Base-by-base conservation (phyloP, 495 filamentous ascomycete genomes). In the Neurospora discreta region DNA sequence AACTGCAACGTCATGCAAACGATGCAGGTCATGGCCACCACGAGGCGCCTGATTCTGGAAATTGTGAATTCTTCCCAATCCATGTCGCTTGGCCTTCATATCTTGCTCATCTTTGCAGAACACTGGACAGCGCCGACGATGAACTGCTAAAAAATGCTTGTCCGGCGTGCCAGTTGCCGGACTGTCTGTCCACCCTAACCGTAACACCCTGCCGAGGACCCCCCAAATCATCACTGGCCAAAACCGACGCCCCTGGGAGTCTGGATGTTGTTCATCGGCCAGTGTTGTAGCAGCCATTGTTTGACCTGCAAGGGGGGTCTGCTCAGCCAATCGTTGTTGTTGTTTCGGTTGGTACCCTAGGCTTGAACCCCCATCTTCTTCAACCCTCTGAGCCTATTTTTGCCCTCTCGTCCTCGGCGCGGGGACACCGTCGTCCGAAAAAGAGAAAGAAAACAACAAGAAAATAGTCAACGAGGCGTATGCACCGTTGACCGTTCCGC, bases 201-300 rank as follows among this genome's bases (percentile, higher is more conserved):
- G 23, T 30, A 30, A 60, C 52, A 60, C 23, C 52, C 23, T 23
- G 6, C 16, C 52, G 52, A 60, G 23, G 23, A 33, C 23, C 52
- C 52, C 52, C 26, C 52, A 13, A 33, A 60, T 60, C 52, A 60
- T 33, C 52, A 60, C 13, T 5, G 52, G 26, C 52, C 52, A 60
- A 60, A 26, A 33, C 52, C 13, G 52, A 60, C 26, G 23, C 52
- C 52, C 26, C 52, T 60, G 52, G 16, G 52, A 33, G 23, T 33
- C 52, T 60, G 52, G 23, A 30, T 60, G 8, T 18, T 60, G 52
- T 58, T 58, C 39, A 52, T 71, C 67, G 46, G 43, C 73, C 76
- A 75, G 74, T 73, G 74, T 79, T 72, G 73, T 69, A 77, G 75
- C 74, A 68, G 44, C 36, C 70, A 69, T 68, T 72, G 74, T 76